Conservation (phyloP, 2,329 filamentous ascomycete genomes). For the Neurospora crassa region DNA sequence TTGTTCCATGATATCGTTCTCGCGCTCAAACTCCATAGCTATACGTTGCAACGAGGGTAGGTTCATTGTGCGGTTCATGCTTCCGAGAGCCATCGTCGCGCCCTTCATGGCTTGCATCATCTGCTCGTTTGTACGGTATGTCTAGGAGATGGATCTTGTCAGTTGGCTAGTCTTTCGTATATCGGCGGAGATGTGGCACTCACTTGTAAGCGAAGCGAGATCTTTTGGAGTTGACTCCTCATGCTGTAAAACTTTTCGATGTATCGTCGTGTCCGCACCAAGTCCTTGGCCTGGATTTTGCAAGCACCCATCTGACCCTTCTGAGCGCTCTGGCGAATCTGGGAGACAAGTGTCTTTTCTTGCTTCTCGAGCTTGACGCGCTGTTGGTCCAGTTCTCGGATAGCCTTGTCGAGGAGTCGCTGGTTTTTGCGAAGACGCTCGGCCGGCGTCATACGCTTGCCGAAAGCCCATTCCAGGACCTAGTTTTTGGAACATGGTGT, state of each 20-base stretch:
- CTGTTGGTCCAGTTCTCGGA: slow-evolving; percentile 91
- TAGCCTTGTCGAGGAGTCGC: slow-evolving; percentile 91
- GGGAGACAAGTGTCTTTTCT: slow-evolving; percentile 90
- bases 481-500: slow-evolving; percentile 27
- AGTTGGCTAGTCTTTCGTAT: background rate
- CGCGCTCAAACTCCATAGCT: slow-evolving; percentile 97
- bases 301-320: slow-evolving; percentile 97
- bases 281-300: slow-evolving; percentile 95
- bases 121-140: slow-evolving; percentile 94
- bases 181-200: slow-evolving; percentile 2
- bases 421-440: slow-evolving; percentile 90
- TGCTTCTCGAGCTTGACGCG: slow-evolving; percentile 95
- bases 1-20: slow-evolving; percentile 99
- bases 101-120: slow-evolving; percentile 99
- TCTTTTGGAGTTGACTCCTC: slow-evolving; percentile 93
- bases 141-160: slow-evolving; percentile 40
- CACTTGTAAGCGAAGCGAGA: slow-evolving; percentile 89
- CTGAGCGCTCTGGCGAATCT: slow-evolving; percentile 98
- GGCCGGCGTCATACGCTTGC: slow-evolving; percentile 96
- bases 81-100: slow-evolving; percentile 81
- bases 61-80: slow-evolving; percentile 98
- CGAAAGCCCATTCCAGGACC: slow-evolving; percentile 98
- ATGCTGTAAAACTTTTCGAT: slow-evolving; percentile 98
- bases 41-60: slow-evolving; percentile 90
- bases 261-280: slow-evolving; percentile 79